Evolutionary conservation across 2,329 filamentous ascomycete genomes (phyloP), one percentile per base, ranked within the genome.

Genomic region (Penicillium paneum): DNA sequence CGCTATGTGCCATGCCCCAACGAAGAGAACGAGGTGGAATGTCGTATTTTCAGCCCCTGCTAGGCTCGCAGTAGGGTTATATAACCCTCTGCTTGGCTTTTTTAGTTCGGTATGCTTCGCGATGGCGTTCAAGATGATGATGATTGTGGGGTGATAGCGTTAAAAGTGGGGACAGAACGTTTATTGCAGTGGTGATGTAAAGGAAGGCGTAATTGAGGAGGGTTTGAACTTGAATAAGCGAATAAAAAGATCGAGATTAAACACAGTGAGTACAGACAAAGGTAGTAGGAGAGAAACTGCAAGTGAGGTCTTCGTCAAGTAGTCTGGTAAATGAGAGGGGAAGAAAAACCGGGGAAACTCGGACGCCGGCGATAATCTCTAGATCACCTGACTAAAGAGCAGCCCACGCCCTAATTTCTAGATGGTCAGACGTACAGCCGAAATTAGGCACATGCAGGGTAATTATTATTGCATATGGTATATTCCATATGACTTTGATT

Each of bases 1-100:
- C 72, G 54, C 63, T 59, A 56, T 71, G 64, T 55, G 72, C 73
- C 73, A 75, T 75, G 67, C 68, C 67, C 70, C 63, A 64, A 49
- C 46, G 47, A 61, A 65, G 63, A 64, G 58, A 55, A 58, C 53
- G 49, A 54, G 47, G 47, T 21, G 11, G 28, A 47, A 54, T 49
- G 56, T 55, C 61, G 55, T 55, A 55, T 47, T 47, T 44, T 47
- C 45, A 54, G 54, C 54, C 56, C 36, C 19, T 52, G 7, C 36
- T 24, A 58, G 56, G 56, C 49, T 57, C 45, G 56, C 57, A 61
- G 60, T 57, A 50, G 59, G 58, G 58, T 55, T 65, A 43, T 58
- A 55, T 60, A 63, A 61, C 60, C 57, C 58, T 46, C 60, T 57
- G 53, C 52, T 34, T 28, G 34, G 24, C 46, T 29, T 45, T 54